A percentile compares a stretch with the other conserved stretches of the same genome.
phyloP scores from a whole-genome alignment of 2,329 filamentous ascomycete species.

The Anthostomella pinea region DNA sequence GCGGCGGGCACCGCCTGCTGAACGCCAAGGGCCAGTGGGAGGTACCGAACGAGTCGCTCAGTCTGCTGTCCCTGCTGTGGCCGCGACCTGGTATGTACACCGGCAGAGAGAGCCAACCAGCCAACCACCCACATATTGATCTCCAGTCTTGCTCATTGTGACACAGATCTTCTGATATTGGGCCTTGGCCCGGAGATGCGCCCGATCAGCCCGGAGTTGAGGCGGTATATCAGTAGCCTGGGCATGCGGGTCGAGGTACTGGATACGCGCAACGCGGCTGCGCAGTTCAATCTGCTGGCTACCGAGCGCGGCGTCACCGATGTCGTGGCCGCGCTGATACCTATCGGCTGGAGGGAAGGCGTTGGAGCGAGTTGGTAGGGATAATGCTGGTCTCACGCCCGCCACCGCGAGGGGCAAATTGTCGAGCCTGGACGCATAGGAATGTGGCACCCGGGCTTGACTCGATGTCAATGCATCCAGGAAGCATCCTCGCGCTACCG shows the following conservation, averaged over 20 bases:
- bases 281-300: constrained; percentile 92
- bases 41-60: constrained; percentile 67
- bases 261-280: constrained; percentile 90
- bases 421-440: constrained; percentile 4
- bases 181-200: constrained; percentile 75
- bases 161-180: constrained; percentile 78
- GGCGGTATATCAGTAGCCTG: constrained; percentile 67
- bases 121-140: too few relatives aligned
- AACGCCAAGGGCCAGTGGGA: constrained; percentile 84
- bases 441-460: too few relatives aligned
- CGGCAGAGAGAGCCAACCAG: too few relatives aligned
- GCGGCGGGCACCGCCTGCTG: constrained; percentile 45
- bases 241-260: constrained; percentile 85
- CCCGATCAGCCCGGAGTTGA: constrained; percentile 73
- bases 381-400: too few relatives aligned
- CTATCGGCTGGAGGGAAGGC: constrained; percentile 75
- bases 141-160: too few relatives aligned
- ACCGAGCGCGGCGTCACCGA: constrained; percentile 85
- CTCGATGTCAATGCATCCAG: too few relatives aligned
- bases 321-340: constrained; percentile 84
- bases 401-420: too few relatives aligned
- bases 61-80: constrained; percentile 74
- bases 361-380: constrained; percentile 36
- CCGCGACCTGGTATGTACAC: constrained; percentile 81
- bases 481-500: too few relatives aligned